Evolutionary conservation across 1,284 basidiomycete species (phyloP), one percentile per base, ranked within the genome.

Genomic region (Microbotryomycetes sp.): DNA sequence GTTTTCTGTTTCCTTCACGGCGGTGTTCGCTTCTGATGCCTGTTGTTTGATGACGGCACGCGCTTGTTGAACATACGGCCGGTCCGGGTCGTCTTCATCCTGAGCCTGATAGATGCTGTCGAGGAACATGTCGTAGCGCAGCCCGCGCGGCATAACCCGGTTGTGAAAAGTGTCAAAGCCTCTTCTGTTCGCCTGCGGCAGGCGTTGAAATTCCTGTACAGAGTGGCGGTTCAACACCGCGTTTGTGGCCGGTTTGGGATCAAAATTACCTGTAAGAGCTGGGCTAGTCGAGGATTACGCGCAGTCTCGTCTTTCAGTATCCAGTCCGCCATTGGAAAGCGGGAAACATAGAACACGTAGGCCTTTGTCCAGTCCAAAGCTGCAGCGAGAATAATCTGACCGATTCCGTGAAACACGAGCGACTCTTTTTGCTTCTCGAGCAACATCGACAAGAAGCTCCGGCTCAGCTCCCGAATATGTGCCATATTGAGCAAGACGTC

Each of bases 201-300:
- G 83, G 15, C 85, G 81, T n/a, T 82, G 80, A 60, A 83, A 83
- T 77, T 82, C 78, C 86, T 90, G 70, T 53, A 26, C n/a, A 61
- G 24, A 31, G 31, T 52, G 15, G 30, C 52, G 50, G n/a, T n/a
- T n/a, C n/a, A n/a, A n/a, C n/a, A n/a, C n/a, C n/a, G n/a, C n/a
- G n/a, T n/a, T n/a, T n/a, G n/a, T n/a, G n/a, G n/a, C n/a, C n/a
- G n/a, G n/a, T n/a, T n/a, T n/a, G n/a, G n/a, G n/a, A n/a, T n/a
- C n/a, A n/a, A n/a, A n/a, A n/a, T n/a, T n/a, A 91, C 90, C 81
- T 93, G 89, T n/a, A 96, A 79, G 73, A 96, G 93, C 21, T 86
- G 76, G 45, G 87, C 80, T 73, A 98, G 89, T 59, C 89, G 84
- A 0, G 85, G 80, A 73, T 97, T 97, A 53, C 80, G 79, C 52